Conservation (phyloP, 331 rosid genomes). For the Stylosanthes scabra region DNA sequence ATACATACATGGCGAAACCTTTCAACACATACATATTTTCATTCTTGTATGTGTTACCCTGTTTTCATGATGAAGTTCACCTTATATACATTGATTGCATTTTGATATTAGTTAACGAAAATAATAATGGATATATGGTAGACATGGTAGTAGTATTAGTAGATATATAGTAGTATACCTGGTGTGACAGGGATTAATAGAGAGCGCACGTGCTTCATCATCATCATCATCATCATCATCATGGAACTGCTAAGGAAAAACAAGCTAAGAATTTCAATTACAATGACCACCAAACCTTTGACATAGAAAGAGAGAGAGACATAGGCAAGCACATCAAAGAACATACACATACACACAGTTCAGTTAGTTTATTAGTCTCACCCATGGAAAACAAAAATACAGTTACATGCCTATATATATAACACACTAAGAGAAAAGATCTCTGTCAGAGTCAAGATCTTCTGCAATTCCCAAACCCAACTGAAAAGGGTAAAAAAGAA, state of each 20-base stretch:
- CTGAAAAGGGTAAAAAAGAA: conserved; percentile 54
- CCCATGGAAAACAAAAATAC: conserved; percentile 35
- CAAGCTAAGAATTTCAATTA: conserved; percentile 44
- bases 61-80: conserved; percentile 14
- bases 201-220: conserved; percentile 85
- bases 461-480: conserved; percentile 66
- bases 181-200: conserved; percentile 63
- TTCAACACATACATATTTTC: not conserved
- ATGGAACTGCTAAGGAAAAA: conserved; percentile 54
- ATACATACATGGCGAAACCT: conserved; percentile 22
- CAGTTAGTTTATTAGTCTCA: conserved; percentile 23
- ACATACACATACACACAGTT: not conserved
- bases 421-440: conserved; percentile 50
- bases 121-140: conserved; percentile 14
- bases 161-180: conserved; percentile 51
- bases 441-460: conserved; percentile 81
- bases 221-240: conserved; percentile 37
- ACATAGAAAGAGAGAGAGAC: conserved; percentile 27
- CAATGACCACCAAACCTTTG: conserved; percentile 52
- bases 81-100: not conserved
- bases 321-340: not conserved
- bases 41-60: not conserved
- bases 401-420: conserved; percentile 35
- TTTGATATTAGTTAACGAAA: conserved; percentile 45
- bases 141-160: not conserved